Percentiles rank a stretch among this genome's conserved stretches.
Conservation (phyloP, 768 basidiomycete genomes). For the Calocybe gangraenosa region DNA sequence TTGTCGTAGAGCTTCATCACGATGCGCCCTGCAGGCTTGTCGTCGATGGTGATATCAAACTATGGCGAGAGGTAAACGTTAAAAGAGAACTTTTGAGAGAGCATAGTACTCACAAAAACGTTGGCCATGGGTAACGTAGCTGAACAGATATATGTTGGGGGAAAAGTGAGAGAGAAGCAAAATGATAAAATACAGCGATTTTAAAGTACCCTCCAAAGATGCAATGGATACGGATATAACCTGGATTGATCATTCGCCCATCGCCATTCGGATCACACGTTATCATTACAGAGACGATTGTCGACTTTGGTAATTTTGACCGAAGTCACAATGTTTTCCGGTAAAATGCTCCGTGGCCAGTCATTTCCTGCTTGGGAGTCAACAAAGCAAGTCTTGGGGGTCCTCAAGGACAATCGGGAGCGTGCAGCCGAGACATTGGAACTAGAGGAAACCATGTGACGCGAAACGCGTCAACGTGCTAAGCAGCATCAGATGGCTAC, state of each 20-base stretch:
- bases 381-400: conserved; percentile 2
- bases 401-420: neutral
- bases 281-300: conserved; percentile 3
- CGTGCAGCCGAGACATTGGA: neutral
- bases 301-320: too few relatives aligned
- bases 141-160: neutral
- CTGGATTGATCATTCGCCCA: conserved; percentile 1
- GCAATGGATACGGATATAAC: conserved; percentile 9
- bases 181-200: neutral
- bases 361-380: too few relatives aligned
- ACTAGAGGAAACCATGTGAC: conserved; percentile 11
- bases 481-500: conserved; percentile 12
- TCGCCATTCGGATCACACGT: conserved; percentile 10
- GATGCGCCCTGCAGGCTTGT: conserved; percentile 59
- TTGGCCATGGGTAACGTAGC: conserved; percentile 12
- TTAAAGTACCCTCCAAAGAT: conserved; percentile 2
- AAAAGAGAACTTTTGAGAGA: neutral
- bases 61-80: conserved; percentile 19
- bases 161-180: neutral
- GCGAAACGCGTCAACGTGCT: neutral
- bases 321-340: too few relatives aligned
- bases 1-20: conserved; percentile 82
- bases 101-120: conserved; percentile 13
- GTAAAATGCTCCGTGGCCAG: too few relatives aligned
- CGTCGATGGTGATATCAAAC: conserved; percentile 66